Evolutionary conservation across 805 yeast species (phyloP), one percentile per base, ranked within the genome.

Genomic region (Maudiozyma bulderi): DNA sequence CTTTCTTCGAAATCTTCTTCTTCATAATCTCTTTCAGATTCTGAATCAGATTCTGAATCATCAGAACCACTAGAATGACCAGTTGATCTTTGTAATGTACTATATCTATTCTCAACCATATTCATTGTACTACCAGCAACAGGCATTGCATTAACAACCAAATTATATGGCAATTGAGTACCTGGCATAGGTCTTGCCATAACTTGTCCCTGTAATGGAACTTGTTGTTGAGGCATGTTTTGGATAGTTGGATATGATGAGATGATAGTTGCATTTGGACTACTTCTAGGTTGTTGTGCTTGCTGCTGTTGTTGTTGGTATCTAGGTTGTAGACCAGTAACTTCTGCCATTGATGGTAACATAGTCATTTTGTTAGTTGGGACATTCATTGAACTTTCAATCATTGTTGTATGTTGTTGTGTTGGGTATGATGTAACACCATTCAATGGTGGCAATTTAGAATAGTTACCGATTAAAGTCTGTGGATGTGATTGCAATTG

Each of bases 1-100:
- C 53, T 44, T 4, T 54, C 56, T 13, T 48, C 41, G 41, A 56
- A 54, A 11, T 52, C 56, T 15, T 50, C 51, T 5, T 48, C 50
- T 8, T 45, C 47, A 28, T 50, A 46, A 30, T 44, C 51, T 3
- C 43, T 47, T 10, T 48, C 47, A 10, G 49, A 53, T 11, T 41
- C 48, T 11, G 39, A 43, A 10, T 46, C 48, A 8, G 40, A 44
- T 20, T 45, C 47, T 20, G 39, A 31, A 9, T 45, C 47, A 11
- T 29, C 29, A 15, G 39, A 44, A 26, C 37, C 37, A 11, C 9
- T 3, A 10, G 15, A 13, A 8, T n/a, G 15, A 28, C 51, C 54
- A 39, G 48, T 51, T 45, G 54, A 58, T 47, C 52, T 59, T 48
- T 60, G 64, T 11, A 45, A 20, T 2, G 59, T 50, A 39, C 62